Evolutionary conservation across 2,329 filamentous ascomycete genomes (phyloP).

Genomic region (Celoporthe dispersa): DNA sequence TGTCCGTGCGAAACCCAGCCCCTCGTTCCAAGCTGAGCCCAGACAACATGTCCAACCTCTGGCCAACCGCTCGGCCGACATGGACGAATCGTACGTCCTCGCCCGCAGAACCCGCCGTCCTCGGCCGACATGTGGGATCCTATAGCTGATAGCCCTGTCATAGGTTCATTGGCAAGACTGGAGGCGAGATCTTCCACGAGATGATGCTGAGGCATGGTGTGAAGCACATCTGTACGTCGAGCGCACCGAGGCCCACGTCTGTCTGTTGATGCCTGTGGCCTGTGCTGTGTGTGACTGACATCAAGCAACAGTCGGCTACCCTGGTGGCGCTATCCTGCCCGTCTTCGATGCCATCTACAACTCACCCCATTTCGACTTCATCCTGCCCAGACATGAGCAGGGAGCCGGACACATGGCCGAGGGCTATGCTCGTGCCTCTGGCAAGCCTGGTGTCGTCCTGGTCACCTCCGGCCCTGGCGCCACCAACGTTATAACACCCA

Average conservation of each 20-base stretch:
- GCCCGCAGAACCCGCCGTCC: neutral
- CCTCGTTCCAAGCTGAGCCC: constrained; percentile 59
- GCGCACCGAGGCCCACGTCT: constrained; percentile 3
- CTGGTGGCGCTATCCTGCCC: constrained; percentile 93
- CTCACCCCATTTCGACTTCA: constrained; percentile 94
- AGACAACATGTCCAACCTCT: constrained; percentile 73
- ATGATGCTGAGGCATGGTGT: constrained; percentile 96
- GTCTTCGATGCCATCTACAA: constrained; percentile 99
- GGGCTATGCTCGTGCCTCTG: constrained; percentile 91
- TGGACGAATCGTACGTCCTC: constrained; percentile 77
- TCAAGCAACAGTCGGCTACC: constrained; percentile 71
- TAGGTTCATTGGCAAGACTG: constrained; percentile 91
- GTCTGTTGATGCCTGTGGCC: neutral
- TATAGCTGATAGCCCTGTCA: constrained; percentile 25
- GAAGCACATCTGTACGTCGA: constrained; percentile 85
- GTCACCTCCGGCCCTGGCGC: constrained; percentile 96
- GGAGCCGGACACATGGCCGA: constrained; percentile 98
- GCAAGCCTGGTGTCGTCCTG: constrained; percentile 92
- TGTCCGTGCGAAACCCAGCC: constrained; percentile 63
- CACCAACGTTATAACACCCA: constrained; percentile 94
- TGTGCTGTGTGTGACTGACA: constrained; percentile 34
- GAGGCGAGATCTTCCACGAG: constrained; percentile 97
- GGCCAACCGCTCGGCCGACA: constrained; percentile 63
- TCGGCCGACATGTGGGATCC: constrained; percentile 25
- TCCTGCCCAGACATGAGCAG: constrained; percentile 95